A percentile compares a stretch with the other conserved stretches of the same genome.
Conservation (phyloP, 495 filamentous ascomycete species). For the Xylaria nigripes region DNA sequence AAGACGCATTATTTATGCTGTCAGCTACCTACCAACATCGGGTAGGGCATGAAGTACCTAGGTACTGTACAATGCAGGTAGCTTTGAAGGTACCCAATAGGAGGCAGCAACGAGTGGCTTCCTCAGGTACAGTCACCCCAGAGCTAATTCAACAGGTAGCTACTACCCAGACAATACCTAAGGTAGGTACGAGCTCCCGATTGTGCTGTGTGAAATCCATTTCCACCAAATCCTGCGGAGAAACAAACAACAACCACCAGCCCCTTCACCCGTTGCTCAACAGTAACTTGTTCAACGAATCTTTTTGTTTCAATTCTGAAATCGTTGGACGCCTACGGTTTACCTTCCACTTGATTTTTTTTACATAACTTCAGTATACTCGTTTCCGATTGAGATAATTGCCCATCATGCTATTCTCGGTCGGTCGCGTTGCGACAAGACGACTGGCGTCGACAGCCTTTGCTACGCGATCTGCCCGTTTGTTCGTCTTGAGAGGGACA, state of each 20-base stretch:
- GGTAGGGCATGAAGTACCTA: no score
- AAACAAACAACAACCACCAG: background rate
- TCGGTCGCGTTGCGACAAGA: slow-evolving; percentile 28
- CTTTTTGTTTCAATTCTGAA: no score
- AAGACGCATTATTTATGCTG: no score
- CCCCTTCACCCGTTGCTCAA: background rate
- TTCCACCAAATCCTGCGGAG: background rate
- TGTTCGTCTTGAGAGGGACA: slow-evolving; percentile 11
- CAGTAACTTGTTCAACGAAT: background rate
- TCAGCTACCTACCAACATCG: no score
- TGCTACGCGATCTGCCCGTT: slow-evolving; percentile 12
- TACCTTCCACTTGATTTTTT: background rate
- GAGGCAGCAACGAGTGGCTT: no score
- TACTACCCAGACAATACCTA: background rate
- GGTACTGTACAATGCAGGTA: no score
- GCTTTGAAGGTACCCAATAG: no score
- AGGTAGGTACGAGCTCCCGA: background rate
- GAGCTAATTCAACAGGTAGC: no score
- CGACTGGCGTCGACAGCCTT: slow-evolving; percentile 18
- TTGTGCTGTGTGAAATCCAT: background rate
- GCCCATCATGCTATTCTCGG: slow-evolving; percentile 29
- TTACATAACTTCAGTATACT: background rate
- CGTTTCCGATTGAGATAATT: background rate
- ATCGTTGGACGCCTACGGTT: background rate
- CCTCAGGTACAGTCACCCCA: no score